Evolutionary conservation across 2,329 filamentous ascomycete species (phyloP), one percentile per base, ranked within the genome.

Genomic region (Epichloe sp.): DNA sequence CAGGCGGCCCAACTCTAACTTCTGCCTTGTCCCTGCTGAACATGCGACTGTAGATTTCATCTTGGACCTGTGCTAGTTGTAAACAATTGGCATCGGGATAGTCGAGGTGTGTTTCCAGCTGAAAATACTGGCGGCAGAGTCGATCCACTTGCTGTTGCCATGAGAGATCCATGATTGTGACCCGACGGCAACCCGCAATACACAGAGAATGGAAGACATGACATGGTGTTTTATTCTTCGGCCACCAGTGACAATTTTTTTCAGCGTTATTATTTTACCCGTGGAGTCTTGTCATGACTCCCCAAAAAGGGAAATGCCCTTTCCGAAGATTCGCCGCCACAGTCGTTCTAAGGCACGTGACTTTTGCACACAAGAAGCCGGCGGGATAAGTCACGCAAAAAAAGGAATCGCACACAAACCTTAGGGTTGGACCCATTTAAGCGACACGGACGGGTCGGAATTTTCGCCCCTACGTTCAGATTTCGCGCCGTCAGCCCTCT

Each of bases 71-170:
- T 11, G 78, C 69, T 31, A 76, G 71, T 54, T 80, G 77, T 31
- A 95, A 71, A 14, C 78, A 62, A 23, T 73, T 60, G 21, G 71
- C 67, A 23, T 76, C 67, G 1, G 88, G 89, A 63, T 83, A 85
- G 46, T 78, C 74, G 37, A 91, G 70, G 7, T 73, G 64, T 0
- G 72, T 69, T 45, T 90, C 80, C 2, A 90, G 71, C 64, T 96
- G 89, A 36, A 91, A 76, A 62, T 88, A 94, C 63, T 95, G 89
- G 54, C 78, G 76, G 57, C 79, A 82, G 62, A 89, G 81, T 17
- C 79, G 76, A 53, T 66, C 59, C 45, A 73, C 63, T 19, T 62
- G 31, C 17, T 38, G 42, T 8, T 37, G 38, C 37, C 49, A 51
- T 23, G 48, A 41, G 35, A 12, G 23, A 36, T 38, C 31, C 52